Evolutionary conservation across 1,139 yeast genomes (phyloP).

Genomic region (Petasospora fabianii): DNA sequence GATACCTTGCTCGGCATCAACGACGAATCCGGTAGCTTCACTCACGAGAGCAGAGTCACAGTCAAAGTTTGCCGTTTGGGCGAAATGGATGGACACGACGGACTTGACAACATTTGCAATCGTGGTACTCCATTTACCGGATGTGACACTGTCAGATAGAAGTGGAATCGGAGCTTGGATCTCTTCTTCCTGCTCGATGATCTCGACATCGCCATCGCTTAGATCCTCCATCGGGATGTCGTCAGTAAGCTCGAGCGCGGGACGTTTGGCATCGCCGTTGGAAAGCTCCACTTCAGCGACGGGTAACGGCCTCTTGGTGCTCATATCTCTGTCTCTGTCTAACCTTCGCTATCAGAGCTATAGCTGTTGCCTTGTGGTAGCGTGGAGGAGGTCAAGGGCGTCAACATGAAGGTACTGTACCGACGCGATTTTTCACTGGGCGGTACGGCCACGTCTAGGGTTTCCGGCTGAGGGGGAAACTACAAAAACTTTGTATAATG

Average conservation of each 20-base stretch:
- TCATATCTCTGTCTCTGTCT: neutral
- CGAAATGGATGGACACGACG: slow-evolving; percentile 86
- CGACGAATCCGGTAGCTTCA: slow-evolving; percentile 96
- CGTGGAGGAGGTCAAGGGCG: no score
- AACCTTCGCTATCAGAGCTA: no score
- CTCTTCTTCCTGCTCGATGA: no score
- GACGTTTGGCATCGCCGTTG: slow-evolving; percentile 3
- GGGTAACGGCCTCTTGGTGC: slow-evolving; percentile 3
- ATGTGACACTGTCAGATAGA: slow-evolving; percentile 5
- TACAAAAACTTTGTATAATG: no score
- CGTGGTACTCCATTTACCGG: slow-evolving; percentile 64
- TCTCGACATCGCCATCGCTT: no score
- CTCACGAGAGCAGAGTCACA: slow-evolving; percentile 79
- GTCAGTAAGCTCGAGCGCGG: no score
- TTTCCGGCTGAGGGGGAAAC: no score
- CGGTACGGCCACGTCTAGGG: no score
- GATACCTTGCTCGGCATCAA: slow-evolving; percentile 74
- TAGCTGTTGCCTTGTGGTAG: no score
- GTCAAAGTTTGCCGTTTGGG: slow-evolving; percentile 84
- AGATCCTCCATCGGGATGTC: no score
- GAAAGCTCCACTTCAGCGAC: neutral
- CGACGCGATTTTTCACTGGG: no score
- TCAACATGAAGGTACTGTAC: no score
- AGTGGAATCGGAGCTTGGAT: slow-evolving; percentile 3
- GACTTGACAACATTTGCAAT: slow-evolving; percentile 78